Percentiles rank a stretch among this genome's conserved stretches.
phyloP scores from a whole-genome alignment of 352 stramenopile species.

The Phytophthora ramorum region DNA sequence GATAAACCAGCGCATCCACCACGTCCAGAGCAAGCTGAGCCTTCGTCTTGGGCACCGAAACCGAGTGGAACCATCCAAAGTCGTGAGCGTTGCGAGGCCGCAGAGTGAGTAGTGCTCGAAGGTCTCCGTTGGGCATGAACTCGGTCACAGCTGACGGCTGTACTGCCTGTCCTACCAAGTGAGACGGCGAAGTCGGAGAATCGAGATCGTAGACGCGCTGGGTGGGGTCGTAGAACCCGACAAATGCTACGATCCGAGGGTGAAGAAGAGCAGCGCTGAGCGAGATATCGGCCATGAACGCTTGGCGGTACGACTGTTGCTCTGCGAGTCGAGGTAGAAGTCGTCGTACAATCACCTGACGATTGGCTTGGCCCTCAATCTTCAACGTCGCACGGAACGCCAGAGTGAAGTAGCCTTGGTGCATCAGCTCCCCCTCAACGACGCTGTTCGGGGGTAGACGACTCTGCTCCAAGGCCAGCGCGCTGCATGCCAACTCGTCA shows the following conservation, averaged over 20 bases:
- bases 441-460: constrained; percentile 35
- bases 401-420: constrained; percentile 41
- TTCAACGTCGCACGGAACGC: constrained; percentile 35
- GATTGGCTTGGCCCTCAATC: constrained; percentile 32
- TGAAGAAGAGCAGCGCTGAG: constrained; percentile 39
- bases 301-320: constrained; percentile 32
- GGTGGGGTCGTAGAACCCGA: constrained; percentile 42
- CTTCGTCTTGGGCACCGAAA: constrained; percentile 36
- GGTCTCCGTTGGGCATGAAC: constrained; percentile 52
- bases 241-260: constrained; percentile 44
- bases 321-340: constrained; percentile 28
- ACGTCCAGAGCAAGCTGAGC: constrained; percentile 53
- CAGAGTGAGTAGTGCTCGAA: constrained; percentile 43
- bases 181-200: constrained; percentile 25
- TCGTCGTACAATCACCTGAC: constrained; percentile 35
- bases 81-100: constrained; percentile 31
- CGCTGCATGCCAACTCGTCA: constrained; percentile 22
- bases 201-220: constrained; percentile 32
- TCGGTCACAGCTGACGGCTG: constrained; percentile 51
- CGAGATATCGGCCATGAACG: constrained; percentile 49
- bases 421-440: constrained; percentile 32
- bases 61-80: constrained; percentile 46
- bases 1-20: constrained; percentile 56
- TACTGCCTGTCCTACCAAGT: constrained; percentile 10
- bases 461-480: constrained; percentile 34